Evolutionary conservation across 192 early-diverging fungal species (phyloP).

Genomic region (Mortierella alpina): DNA sequence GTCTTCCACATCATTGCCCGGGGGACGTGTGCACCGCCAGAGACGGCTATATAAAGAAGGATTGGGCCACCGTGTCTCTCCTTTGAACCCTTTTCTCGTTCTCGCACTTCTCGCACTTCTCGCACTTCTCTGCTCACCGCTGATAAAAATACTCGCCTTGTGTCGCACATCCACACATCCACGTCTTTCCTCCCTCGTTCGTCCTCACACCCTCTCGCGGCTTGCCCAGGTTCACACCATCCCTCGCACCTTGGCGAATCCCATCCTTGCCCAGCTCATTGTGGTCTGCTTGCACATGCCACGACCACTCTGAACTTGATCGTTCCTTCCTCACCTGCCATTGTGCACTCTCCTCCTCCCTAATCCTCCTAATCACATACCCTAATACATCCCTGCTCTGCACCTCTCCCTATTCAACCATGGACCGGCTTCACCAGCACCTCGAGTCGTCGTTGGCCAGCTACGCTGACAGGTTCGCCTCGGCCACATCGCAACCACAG

Average conservation of each 20-base stretch:
- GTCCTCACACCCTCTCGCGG: background rate
- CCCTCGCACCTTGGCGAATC: background rate
- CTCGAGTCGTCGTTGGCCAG: conserved; percentile 9
- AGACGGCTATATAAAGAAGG: no score
- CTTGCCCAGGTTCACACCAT: no score
- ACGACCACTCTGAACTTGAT: no score
- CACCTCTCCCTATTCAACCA: background rate
- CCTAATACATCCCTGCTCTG: background rate
- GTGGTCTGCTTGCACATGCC: no score
- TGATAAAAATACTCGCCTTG: background rate
- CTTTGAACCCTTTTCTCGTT: background rate
- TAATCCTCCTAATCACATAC: background rate
- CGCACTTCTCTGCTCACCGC: background rate
- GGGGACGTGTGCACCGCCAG: no score
- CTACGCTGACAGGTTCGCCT: background rate
- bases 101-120: background rate
- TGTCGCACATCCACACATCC: no score
- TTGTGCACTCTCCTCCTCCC: conserved; percentile 2
- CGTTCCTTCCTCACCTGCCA: background rate
- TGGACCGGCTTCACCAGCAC: conserved; percentile 32
- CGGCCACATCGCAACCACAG: background rate
- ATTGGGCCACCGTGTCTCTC: no score
- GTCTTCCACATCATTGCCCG: no score
- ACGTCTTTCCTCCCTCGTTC: background rate
- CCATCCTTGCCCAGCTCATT: no score